Conservation (phyloP, 768 basidiomycete genomes). For the Terana coerulea region DNA sequence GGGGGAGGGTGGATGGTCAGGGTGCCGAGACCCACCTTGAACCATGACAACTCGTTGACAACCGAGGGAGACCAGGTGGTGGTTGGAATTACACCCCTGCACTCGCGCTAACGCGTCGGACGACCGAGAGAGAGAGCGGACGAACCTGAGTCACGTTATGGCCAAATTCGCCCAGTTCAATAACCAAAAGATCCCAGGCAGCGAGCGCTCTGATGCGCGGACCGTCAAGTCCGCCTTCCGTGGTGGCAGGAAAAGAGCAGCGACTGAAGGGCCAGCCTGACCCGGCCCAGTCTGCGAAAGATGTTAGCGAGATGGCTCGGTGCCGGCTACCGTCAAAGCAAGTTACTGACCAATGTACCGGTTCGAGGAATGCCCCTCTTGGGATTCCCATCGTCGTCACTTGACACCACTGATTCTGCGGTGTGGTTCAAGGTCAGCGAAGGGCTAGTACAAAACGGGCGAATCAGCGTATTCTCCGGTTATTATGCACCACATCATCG, state of each 20-base stretch:
- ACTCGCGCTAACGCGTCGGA: constrained; percentile 1
- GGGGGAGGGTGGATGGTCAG: not conserved
- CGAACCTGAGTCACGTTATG: not conserved
- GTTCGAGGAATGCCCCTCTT: no score
- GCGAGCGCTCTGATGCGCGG: not conserved
- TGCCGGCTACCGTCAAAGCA: not conserved
- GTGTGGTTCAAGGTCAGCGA: constrained; percentile 3
- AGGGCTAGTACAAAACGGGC: not conserved
- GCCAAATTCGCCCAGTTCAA: not conserved
- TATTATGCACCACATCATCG: not conserved
- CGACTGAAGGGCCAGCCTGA: not conserved
- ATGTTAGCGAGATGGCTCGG: not conserved
- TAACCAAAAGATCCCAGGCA: no score
- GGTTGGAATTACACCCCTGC: constrained; percentile 4
- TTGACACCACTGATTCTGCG: no score
- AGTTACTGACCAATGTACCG: not conserved
- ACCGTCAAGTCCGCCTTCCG: not conserved
- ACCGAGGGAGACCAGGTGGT: constrained; percentile 1
- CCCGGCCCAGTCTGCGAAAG: not conserved
- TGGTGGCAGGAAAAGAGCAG: not conserved
- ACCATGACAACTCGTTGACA: constrained; percentile 12
- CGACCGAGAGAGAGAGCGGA: not conserved
- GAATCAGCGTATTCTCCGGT: not conserved
- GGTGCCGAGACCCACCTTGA: constrained; percentile 8
- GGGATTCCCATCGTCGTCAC: no score